A percentile compares a stretch with the other conserved stretches of the same genome.
Evolutionary conservation across 352 stramenopile species (phyloP).

Genomic region (Globisporangium nunn): DNA sequence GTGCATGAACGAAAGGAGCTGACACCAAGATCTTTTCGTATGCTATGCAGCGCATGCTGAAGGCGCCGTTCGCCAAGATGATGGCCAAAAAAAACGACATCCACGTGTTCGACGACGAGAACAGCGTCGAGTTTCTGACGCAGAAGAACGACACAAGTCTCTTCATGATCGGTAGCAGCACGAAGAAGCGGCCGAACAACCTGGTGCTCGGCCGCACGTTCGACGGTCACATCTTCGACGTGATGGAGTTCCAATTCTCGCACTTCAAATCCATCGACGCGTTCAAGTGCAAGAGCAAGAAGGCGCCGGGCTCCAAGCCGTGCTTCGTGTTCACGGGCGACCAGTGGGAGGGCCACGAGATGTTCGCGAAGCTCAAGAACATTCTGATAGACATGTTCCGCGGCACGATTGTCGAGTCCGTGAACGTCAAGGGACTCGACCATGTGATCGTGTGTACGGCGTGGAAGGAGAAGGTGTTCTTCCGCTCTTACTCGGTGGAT

Average conservation of each 20-base stretch:
- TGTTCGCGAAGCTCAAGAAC: conserved; percentile 93
- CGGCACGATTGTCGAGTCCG: conserved; percentile 92
- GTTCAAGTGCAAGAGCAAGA: conserved; percentile 91
- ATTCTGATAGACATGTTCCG: conserved; percentile 96
- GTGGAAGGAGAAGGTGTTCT: conserved; percentile 89
- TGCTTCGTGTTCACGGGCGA: conserved; percentile 95
- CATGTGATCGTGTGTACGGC: conserved; percentile 97
- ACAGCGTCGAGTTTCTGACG: conserved; percentile 90
- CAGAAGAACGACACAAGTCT: conserved; percentile 97
- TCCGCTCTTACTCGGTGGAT: conserved; percentile 95
- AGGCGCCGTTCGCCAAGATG: conserved; percentile 83
- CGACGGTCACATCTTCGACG: conserved; percentile 97
- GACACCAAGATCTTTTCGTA: neutral
- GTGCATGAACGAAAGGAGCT: neutral
- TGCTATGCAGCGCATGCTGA: conserved; percentile 67
- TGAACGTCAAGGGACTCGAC: conserved; percentile 95
- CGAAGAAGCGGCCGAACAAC: conserved; percentile 99
- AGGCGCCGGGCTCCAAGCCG: conserved; percentile 92
- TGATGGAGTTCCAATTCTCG: conserved; percentile 95
- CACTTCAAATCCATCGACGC: conserved; percentile 93
- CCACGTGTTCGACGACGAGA: conserved; percentile 92
- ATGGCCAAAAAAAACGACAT: conserved; percentile 93
- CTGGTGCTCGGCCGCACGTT: conserved; percentile 96
- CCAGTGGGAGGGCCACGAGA: conserved; percentile 89
- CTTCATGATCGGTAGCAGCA: conserved; percentile 95